phyloP scores from a whole-genome alignment of 352 stramenopile genomes.

The Globisporangium lucens region DNA sequence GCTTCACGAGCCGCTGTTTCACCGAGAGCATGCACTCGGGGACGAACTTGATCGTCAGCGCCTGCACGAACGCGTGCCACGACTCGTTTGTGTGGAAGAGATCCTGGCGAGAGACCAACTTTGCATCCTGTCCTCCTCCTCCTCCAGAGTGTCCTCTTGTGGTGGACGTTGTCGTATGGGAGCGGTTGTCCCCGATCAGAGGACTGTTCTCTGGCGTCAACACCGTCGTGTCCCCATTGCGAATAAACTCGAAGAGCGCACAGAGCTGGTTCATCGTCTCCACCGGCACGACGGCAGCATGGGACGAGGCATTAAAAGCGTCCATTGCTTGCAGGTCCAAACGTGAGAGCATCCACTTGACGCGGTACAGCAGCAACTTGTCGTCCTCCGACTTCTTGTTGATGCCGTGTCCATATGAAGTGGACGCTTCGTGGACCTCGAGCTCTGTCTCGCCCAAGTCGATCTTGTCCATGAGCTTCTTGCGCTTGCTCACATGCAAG shows the following conservation, averaged over 20 bases:
- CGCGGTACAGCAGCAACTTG: conserved; percentile 61
- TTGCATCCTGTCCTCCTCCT: not conserved
- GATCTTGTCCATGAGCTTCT: conserved; percentile 48
- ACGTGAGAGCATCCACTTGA: conserved; percentile 78
- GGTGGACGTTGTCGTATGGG: not conserved
- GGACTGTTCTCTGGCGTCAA: conserved; percentile 59
- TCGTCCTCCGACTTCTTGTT: conserved; percentile 24
- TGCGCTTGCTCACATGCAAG: conserved; percentile 43
- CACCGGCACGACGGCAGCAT: conserved; percentile 12
- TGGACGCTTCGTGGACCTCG: conserved; percentile 39
- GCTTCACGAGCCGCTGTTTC: conserved; percentile 59
- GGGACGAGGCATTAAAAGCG: not conserved
- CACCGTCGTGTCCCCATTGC: conserved; percentile 37
- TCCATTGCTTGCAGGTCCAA: conserved; percentile 40
- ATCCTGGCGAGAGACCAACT: conserved; percentile 30
- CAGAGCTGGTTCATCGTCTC: conserved; percentile 59
- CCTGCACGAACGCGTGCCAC: conserved; percentile 63
- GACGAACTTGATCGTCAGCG: conserved; percentile 65
- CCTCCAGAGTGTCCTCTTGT: conserved; percentile 1
- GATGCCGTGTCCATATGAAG: not conserved
- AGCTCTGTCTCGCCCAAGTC: conserved; percentile 54
- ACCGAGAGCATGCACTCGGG: conserved; percentile 56
- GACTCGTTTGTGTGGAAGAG: conserved; percentile 34
- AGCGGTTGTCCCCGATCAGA: conserved; percentile 19
- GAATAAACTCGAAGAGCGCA: conserved; percentile 75